These are phyloP conservation scores for Eucalyptus marginata DNA, from an alignment of 345 rosid genomes.

Conservation along the genomic window DNA sequence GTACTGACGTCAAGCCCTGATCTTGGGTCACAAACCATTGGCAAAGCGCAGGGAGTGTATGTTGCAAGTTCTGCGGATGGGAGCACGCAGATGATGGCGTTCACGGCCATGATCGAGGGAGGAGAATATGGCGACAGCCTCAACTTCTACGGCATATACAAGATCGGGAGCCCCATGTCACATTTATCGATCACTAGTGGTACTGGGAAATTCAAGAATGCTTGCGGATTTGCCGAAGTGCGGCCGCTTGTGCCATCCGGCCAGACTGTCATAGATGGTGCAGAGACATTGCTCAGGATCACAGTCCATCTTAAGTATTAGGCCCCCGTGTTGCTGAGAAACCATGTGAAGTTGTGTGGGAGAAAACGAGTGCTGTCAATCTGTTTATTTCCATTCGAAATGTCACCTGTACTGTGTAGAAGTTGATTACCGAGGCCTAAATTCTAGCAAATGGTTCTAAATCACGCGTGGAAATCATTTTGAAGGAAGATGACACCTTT, in stretches of 20 bases:
- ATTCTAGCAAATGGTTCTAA: neutral
- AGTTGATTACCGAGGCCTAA: neutral
- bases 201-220: constrained; percentile 77
- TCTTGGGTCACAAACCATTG: constrained; percentile 62
- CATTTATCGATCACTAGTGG: constrained; percentile 78
- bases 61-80: constrained; percentile 89
- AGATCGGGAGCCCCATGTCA: constrained; percentile 66
- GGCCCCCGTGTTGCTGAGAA: neutral
- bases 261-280: constrained; percentile 63
- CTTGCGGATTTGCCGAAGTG: constrained; percentile 56
- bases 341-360: neutral
- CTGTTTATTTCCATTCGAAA: neutral
- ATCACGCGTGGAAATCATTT: neutral
- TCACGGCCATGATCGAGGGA: constrained; percentile 91
- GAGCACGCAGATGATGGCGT: constrained; percentile 89
- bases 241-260: constrained; percentile 66
- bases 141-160: constrained; percentile 79
- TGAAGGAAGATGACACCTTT: neutral
- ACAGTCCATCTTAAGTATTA: constrained; percentile 52
- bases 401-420: neutral
- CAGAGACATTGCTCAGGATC: constrained; percentile 60
- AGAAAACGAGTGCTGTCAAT: neutral
- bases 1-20: constrained; percentile 67
- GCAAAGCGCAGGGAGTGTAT: constrained; percentile 90
- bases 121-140: constrained; percentile 88